A percentile compares a stretch with the other conserved stretches of the same genome.
Conservation (phyloP, 306 rosid species). For the Mimosa pudica region DNA sequence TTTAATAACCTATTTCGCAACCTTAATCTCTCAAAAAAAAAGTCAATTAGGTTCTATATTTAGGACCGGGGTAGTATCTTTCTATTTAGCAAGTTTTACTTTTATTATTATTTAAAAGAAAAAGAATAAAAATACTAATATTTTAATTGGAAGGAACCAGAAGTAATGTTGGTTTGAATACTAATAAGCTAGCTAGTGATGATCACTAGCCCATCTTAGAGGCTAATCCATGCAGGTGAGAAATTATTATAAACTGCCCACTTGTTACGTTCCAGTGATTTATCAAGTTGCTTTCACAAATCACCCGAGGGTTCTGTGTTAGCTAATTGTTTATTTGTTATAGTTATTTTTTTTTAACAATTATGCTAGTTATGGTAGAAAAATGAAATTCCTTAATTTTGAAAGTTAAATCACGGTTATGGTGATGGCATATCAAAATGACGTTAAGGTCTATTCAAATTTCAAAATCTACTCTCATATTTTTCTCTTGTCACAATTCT, state of each 20-base stretch:
- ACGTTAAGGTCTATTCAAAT: too few species aligned
- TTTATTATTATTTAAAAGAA: neutral
- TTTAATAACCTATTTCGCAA: too few species aligned
- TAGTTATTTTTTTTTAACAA: too few species aligned
- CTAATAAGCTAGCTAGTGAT: too few species aligned
- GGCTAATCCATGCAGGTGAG: neutral
- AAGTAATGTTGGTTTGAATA: neutral
- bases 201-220: neutral
- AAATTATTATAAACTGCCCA: neutral
- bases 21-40: too few species aligned
- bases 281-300: constrained; percentile 1
- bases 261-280: neutral
- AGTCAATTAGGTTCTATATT: too few species aligned
- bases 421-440: too few species aligned
- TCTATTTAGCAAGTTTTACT: neutral
- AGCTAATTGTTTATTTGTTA: too few species aligned
- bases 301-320: neutral
- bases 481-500: neutral
- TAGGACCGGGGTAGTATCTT: too few species aligned
- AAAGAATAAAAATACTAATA: too few species aligned
- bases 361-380: neutral
- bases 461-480: neutral
- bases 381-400: neutral
- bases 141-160: neutral
- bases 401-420: neutral